Base-by-base conservation (phyloP, 768 basidiomycete species). In the Suillus ampliporus region DNA sequence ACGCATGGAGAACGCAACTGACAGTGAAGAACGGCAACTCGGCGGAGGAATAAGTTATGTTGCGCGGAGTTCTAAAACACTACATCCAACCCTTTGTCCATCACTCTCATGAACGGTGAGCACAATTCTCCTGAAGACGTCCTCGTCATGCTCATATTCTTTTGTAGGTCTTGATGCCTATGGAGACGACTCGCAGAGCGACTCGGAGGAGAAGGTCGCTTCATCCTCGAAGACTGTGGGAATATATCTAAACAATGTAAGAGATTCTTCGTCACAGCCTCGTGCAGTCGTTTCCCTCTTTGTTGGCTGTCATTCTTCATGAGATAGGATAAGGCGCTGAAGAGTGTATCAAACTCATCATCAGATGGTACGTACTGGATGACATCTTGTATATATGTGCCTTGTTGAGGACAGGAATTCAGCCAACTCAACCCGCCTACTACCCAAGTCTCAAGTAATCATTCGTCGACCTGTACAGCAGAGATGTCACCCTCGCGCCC, bases 271-370 rank as follows among this genome's bases (percentile, higher is more conserved):
- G 72, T 76, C 69, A 67, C 62, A 67, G 65, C 69, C 67, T 72
- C 64, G 77, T 69, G 67, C 66, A 61, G 65, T 76, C 76, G 81
- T 86, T 89, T 88, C 85, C 86, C 87, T 86, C 79, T 83, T 84
- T 84, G 80, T 79, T 86, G 80, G 84, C 83, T 80, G 73, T 74
- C 75, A 78, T 84, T 87, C 83, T 79, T 74, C 79, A 77, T 83
- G 71, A 86, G 86, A 79, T 82, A 90, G 89, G 88, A 87, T 80
- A 82, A 81, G 71, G 77, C 79, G 75, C 74, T 78, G 69, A 86
- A 83, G 72, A 53, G 63, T 10, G 19, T 61, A 41, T 64, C 67
- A 63, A 26, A 66, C 65, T 68, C 68, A 44, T 64, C 64, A 28
- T 65, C 75, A 76, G 75, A 76, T 63, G 58, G 75, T 76, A 58